These are phyloP conservation scores for Dactylellina cionopaga DNA, from an alignment of 2,329 filamentous ascomycete genomes.

Conservation along the genomic window DNA sequence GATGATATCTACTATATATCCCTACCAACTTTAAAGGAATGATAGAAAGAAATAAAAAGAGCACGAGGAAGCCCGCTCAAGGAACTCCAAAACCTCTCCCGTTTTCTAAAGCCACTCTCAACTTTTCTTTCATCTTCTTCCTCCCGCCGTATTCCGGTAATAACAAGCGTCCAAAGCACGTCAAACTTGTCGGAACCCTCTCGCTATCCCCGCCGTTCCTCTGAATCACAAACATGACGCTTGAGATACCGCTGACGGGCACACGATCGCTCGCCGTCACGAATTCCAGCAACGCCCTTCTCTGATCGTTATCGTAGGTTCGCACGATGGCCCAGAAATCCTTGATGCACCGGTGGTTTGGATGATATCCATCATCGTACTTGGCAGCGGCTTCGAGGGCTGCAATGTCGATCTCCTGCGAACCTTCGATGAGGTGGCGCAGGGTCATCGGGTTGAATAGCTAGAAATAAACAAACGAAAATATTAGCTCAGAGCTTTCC, in stretches of 20 bases:
- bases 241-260: conserved; percentile 84
- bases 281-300: conserved; percentile 84
- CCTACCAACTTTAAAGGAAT: background rate
- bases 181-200: conserved; percentile 83
- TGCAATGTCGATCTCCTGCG: conserved; percentile 79
- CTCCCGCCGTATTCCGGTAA: conserved; percentile 79
- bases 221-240: conserved; percentile 84
- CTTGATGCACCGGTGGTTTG: conserved; percentile 73
- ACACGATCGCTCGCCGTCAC: conserved; percentile 92
- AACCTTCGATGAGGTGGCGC: conserved; percentile 82
- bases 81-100: conserved; percentile 88
- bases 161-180: conserved; percentile 89
- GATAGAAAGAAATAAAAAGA: background rate
- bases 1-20: background rate
- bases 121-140: conserved; percentile 76
- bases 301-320: conserved; percentile 73
- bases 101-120: conserved; percentile 88
- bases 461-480: conserved; percentile 29
- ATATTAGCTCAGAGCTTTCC: background rate
- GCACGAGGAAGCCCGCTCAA: conserved; percentile 59
- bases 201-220: conserved; percentile 72
- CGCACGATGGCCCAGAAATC: conserved; percentile 87
- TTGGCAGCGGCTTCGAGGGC: conserved; percentile 76
- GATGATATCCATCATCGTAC: conserved; percentile 82
- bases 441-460: conserved; percentile 77